phyloP scores from a whole-genome alignment of 1,284 basidiomycete genomes.

The Waitea zeae region DNA sequence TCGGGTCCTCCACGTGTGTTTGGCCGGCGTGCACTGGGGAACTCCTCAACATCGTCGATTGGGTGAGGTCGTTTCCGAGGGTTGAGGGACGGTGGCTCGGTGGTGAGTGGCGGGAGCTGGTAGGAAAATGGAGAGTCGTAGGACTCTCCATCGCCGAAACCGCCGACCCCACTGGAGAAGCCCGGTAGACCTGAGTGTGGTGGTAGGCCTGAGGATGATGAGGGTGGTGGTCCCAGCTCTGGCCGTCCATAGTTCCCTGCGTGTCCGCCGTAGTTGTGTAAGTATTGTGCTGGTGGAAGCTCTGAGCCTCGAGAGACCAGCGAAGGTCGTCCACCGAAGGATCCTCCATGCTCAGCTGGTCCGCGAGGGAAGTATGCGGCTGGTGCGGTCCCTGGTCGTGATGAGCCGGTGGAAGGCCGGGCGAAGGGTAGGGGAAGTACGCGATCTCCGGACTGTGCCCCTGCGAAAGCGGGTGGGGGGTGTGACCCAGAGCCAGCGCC shows the following conservation, averaged over 20 bases:
- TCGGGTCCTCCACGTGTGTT: slow-evolving; percentile 10
- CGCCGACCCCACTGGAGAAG: slow-evolving; percentile 11
- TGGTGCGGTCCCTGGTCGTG: slow-evolving; percentile 46
- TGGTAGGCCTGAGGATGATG: slow-evolving; percentile 3
- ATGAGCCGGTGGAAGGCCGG: slow-evolving; percentile 27
- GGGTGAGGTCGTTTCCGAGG: slow-evolving; percentile 48
- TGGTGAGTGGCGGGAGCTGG: slow-evolving; percentile 46
- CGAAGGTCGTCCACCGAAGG: slow-evolving; percentile 29
- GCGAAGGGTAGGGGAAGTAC: slow-evolving; percentile 26
- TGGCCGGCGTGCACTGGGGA: slow-evolving; percentile 17
- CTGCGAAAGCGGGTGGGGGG: slow-evolving; percentile 11
- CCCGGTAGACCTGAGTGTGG: slow-evolving; percentile 4
- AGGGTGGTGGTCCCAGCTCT: slow-evolving; percentile 5
- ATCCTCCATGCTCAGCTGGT: too few species aligned
- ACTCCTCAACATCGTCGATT: slow-evolving; percentile 24
- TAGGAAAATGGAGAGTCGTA: slow-evolving; percentile 61
- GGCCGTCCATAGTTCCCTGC: too few species aligned
- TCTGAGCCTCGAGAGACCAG: slow-evolving; percentile 28
- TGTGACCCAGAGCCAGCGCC: too few species aligned
- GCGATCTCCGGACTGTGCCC: slow-evolving; percentile 17
- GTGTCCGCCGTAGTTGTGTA: slow-evolving; percentile 17
- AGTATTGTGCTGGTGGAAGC: slow-evolving; percentile 21
- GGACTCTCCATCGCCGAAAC: slow-evolving; percentile 11
- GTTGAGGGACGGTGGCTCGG: slow-evolving; percentile 14
- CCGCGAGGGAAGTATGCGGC: slow-evolving; percentile 25